Evolutionary conservation across 2,329 filamentous ascomycete genomes (phyloP), one percentile per base, ranked within the genome.

Genomic region (Lasiodiplodia sp.): DNA sequence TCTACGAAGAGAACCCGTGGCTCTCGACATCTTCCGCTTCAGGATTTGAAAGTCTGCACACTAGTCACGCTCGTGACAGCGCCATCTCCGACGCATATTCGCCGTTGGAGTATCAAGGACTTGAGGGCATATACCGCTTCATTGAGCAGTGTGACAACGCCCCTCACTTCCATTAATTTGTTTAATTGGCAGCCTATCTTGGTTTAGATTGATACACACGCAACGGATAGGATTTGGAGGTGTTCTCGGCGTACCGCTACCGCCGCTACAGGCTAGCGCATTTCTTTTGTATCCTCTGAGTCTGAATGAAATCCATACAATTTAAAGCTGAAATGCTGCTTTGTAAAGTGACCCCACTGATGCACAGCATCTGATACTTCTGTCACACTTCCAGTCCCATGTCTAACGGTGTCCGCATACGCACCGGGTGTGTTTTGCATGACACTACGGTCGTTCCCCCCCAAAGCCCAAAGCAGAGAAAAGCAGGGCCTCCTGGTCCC

Each of bases 61-160:
- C 84, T 23, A 88, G 86, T 71, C 85, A 87, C 75, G 83, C 75
- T 16, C 83, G 84, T 57, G 72, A 75, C 25, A 75, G 67, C 18
- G 58, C 38, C 8, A 44, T 38, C 28, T 69, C 68, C 4, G 74
- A 78, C 40, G 60, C 74, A 67, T 71, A 79, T 37, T 79, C 78
- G 31, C 83, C 83, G 3, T 82, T 88, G 14, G 87, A 87, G 64
- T 90, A 88, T 71, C 88, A 90, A 70, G 87, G 88, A 5, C 79
- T 89, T 16, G 87, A 91, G 74, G 89, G 89, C 3, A 90, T 92
- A 40, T 88, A 90, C 73, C 83, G 84, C 63, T 91, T 91, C 74
- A 82, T 91, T 69, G 86, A 89, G 72, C 85, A 90, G 71, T 90
- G 89, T 72, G 88, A 91, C 31, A 44, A 38, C 16, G 67, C 67